phyloP scores from a whole-genome alignment of 495 filamentous ascomycete genomes.

The Neurospora sp. region DNA sequence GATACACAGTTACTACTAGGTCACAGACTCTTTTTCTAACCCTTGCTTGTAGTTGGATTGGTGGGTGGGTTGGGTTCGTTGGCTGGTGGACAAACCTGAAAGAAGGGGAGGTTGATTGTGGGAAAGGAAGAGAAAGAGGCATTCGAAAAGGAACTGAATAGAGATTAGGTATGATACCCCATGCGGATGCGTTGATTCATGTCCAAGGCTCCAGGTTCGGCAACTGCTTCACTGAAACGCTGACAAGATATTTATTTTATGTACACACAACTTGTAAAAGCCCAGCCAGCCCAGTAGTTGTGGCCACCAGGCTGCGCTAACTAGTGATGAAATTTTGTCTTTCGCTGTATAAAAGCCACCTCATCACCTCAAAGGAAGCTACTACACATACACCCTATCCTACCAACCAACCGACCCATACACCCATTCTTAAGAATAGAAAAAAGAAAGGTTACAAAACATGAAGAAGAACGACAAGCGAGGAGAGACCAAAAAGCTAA shows the following conservation, averaged over 20 bases:
- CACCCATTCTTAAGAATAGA: neutral
- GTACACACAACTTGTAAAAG: neutral
- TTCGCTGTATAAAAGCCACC: neutral
- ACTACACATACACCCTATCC: neutral
- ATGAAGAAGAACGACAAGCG: conserved; percentile 2
- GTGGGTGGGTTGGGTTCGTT: neutral
- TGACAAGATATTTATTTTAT: neutral
- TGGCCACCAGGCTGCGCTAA: neutral
- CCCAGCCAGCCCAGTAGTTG: neutral
- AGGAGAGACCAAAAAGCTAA: neutral
- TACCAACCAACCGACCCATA: neutral
- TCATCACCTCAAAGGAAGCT: neutral
- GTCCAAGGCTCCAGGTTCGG: no score
- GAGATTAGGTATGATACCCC: neutral
- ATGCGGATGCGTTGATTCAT: neutral
- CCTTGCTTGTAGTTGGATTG: neutral
- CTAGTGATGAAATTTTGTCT: neutral
- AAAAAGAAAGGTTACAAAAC: neutral
- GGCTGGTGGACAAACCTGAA: neutral
- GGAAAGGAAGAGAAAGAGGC: neutral
- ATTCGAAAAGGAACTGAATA: neutral
- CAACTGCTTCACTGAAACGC: neutral
- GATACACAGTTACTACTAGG: neutral
- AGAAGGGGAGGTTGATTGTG: neutral
- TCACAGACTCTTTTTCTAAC: neutral